A percentile compares a stretch with the other conserved stretches of the same genome.
These are phyloP conservation scores for Fusarium sororula DNA, from an alignment of 2,329 filamentous ascomycete genomes.

Conservation along the genomic window DNA sequence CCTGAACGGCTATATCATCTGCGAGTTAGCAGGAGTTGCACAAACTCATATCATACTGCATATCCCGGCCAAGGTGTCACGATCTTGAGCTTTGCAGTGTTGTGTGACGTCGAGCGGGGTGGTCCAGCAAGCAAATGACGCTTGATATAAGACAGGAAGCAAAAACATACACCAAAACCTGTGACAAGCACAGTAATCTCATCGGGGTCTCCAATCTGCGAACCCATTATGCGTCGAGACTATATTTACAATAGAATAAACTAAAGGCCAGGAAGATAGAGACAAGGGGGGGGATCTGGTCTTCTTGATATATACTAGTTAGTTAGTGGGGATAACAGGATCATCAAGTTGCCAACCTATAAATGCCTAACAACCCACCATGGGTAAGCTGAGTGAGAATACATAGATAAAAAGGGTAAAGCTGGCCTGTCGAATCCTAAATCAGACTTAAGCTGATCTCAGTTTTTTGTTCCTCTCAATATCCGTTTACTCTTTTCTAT, in stretches of 20 bases:
- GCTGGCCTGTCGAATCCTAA: background rate
- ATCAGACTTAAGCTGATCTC: background rate
- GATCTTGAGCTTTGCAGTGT: background rate
- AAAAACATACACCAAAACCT: conserved; percentile 65
- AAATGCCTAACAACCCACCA: background rate
- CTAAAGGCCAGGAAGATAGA: background rate
- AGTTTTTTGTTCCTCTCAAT: background rate
- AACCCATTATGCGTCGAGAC: conserved; percentile 45
- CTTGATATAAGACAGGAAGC: background rate
- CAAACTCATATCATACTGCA: background rate
- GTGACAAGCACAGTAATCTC: conserved; percentile 69
- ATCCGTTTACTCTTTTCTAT: background rate
- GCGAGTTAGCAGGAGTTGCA: conserved; percentile 23
- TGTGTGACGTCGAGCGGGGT: conserved; percentile 24
- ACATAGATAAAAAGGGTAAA: background rate
- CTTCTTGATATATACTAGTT: conserved; percentile 4
- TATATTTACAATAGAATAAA: background rate
- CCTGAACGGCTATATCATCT: conserved; percentile 72
- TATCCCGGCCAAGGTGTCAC: background rate
- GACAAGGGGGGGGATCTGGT: background rate
- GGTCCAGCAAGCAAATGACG: conserved; percentile 2
- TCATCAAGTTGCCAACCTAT: conserved; percentile 2
- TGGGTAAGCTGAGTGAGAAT: conserved; percentile 28
- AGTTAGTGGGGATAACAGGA: conserved; percentile 9
- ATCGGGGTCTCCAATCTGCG: conserved; percentile 49